Percentiles rank a stretch among this genome's conserved stretches.
These are phyloP conservation scores for Trichosporon faecale DNA, from an alignment of 1,284 basidiomycete species.

Conservation along the genomic window DNA sequence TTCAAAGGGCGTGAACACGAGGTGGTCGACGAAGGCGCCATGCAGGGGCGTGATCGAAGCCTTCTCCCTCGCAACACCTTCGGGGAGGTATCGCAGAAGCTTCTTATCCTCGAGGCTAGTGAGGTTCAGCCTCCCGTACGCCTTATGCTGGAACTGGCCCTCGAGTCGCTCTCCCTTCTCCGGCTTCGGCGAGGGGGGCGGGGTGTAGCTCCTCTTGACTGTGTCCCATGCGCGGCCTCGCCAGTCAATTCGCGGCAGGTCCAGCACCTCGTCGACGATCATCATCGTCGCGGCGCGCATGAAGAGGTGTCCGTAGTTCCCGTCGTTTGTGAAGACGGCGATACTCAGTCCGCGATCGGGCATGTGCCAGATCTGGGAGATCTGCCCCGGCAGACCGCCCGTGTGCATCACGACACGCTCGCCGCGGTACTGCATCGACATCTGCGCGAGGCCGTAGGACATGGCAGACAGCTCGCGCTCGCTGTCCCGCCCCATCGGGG, in stretches of 20 bases:
- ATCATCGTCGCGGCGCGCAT: conserved; percentile 15
- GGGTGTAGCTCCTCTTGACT: neutral
- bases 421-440: conserved; percentile 19
- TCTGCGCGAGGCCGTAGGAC: conserved; percentile 27
- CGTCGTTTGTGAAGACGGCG: conserved; percentile 29
- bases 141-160: conserved; percentile 17
- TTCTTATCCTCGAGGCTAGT: neutral
- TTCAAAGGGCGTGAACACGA: conserved; percentile 26
- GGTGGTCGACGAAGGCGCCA: conserved; percentile 24
- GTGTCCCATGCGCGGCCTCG: neutral
- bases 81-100: neutral
- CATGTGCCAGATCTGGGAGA: conserved; percentile 19
- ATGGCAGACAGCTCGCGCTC: neutral
- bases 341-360: conserved; percentile 22
- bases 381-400: conserved; percentile 27
- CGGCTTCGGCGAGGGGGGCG: neutral
- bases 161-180: neutral
- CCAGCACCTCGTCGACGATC: conserved; percentile 30
- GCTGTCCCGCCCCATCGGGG: neutral
- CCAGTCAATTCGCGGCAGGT: conserved; percentile 19
- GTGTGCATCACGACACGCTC: conserved; percentile 24
- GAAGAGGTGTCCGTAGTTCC: neutral
- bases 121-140: conserved; percentile 22
- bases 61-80: neutral
- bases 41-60: conserved; percentile 18